These are phyloP conservation scores for Pythium dissimile DNA, from an alignment of 352 stramenopile species.

Conservation along the genomic window DNA sequence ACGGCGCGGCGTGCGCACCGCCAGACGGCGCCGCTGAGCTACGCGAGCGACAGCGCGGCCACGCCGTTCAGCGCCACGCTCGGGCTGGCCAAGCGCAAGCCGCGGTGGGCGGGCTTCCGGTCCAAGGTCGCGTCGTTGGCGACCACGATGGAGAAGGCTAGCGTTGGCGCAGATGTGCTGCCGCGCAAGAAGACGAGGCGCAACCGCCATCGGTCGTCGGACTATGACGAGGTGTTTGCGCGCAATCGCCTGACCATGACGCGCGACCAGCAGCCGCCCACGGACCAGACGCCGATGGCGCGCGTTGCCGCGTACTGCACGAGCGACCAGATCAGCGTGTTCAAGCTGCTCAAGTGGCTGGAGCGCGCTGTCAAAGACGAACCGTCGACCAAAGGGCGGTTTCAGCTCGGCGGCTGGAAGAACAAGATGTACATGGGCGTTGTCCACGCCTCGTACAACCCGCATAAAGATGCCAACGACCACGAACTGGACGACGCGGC, in stretches of 20 bases:
- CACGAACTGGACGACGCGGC: conserved; percentile 1
- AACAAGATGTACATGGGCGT: conserved; percentile 75
- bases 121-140: conserved; percentile 26
- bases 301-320: conserved; percentile 66
- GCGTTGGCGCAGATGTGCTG: neutral
- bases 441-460: conserved; percentile 42
- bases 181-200: conserved; percentile 20
- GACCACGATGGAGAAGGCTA: conserved; percentile 2
- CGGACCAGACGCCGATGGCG: conserved; percentile 31
- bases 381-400: neutral
- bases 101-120: conserved; percentile 33
- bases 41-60: conserved; percentile 7
- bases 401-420: conserved; percentile 33
- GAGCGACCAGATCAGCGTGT: conserved; percentile 64
- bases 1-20: conserved; percentile 8
- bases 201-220: conserved; percentile 17
- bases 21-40: conserved; percentile 8
- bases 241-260: neutral
- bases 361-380: conserved; percentile 28
- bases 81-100: conserved; percentile 30
- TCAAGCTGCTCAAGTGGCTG: conserved; percentile 73
- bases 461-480: neutral
- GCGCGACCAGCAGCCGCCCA: conserved; percentile 20
- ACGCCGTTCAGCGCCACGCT: conserved; percentile 6
- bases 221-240: conserved; percentile 34